Conservation (phyloP, 1,139 yeast genomes). For the Diutina ranongensis region DNA sequence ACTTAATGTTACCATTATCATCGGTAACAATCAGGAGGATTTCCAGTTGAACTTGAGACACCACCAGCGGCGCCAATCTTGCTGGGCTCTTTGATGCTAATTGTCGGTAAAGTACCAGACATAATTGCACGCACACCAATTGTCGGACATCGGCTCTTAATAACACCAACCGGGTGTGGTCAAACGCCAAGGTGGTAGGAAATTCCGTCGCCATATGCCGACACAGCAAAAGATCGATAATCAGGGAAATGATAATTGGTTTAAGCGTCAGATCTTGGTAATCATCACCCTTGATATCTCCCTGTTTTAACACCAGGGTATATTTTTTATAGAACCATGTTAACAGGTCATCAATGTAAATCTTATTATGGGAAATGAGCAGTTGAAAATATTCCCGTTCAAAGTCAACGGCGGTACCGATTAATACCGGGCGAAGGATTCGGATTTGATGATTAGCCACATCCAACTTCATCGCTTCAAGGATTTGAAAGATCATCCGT, state of each 20-base stretch:
- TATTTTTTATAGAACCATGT: constrained; percentile 53
- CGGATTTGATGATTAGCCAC: constrained; percentile 93
- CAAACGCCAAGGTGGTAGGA: constrained; percentile 81
- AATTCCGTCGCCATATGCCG: constrained; percentile 75
- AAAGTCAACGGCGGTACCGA: constrained; percentile 85
- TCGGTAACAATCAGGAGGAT: constrained; percentile 74
- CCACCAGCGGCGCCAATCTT: constrained; percentile 18
- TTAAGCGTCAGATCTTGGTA: constrained; percentile 14
- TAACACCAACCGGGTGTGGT: constrained; percentile 67
- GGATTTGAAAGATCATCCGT: constrained; percentile 66
- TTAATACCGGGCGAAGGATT: constrained; percentile 69
- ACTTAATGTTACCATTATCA: constrained; percentile 76
- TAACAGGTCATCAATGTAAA: constrained; percentile 54
- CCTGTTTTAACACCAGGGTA: constrained; percentile 11
- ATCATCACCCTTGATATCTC: neutral
- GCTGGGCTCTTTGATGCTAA: constrained; percentile 17
- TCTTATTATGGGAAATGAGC: constrained; percentile 53
- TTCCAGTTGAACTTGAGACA: constrained; percentile 38
- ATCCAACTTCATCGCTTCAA: constrained; percentile 94
- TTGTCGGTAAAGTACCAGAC: constrained; percentile 64
- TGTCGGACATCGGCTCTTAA: constrained; percentile 81
- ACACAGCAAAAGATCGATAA: constrained; percentile 58
- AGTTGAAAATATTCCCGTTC: constrained; percentile 81
- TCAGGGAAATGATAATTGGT: constrained; percentile 33
- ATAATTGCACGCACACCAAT: constrained; percentile 67